Base-by-base conservation (phyloP, 2,329 filamentous ascomycete genomes). In the Pseudogymnoascus sp. region DNA sequence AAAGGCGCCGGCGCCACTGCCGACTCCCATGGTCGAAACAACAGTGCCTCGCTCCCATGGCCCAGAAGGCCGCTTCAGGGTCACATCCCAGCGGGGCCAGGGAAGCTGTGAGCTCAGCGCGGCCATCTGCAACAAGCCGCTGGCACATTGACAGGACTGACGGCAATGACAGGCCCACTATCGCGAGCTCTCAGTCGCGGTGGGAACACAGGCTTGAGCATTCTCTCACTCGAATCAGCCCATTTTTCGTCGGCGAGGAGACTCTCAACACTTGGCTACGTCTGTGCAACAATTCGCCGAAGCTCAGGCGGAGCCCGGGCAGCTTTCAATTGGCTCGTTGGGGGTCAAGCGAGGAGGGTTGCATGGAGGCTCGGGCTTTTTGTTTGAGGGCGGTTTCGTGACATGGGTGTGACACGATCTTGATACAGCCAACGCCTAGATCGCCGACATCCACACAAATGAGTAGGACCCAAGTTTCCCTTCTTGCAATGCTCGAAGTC, bases 21-120 rank as follows among this genome's bases (percentile, higher is more conserved):
- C 51, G 51, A 57, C 51, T 18, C 51, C 29, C 51, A 57, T 57
- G 51, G 51, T 57, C 51, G 51, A 57, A 57, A 57, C 51, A 57
- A 21, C 16, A 34, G 51, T 36, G n/a, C 51, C 29, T 57, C 51
- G 51, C 51, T 34, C 51, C 51, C 51, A 57, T 57, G 51, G 51
- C 51, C 29, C 4, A 57, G 51, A 57, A 14, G 29, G n/a, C 26
- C 26, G 26, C 47, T 34, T 34, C 47, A 7, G 47, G 47, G 29
- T 16, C 51, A 57, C 11, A 57, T 57, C 51, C 47, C 16, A 11
- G 47, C n/a, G 26, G 47, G 26, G 10, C 4, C 18, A 31, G 5
- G 16, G 29, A 16, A 34, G 51, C 29, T 36, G 16, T 2, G n/a
- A 57, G 51, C 51, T 21, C 51, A 36, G 51, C 51, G 29, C n/a